A percentile compares a stretch with the other conserved stretches of the same genome.
Conservation (phyloP, 164 flowering plant species). For the Umbellularia californica region DNA sequence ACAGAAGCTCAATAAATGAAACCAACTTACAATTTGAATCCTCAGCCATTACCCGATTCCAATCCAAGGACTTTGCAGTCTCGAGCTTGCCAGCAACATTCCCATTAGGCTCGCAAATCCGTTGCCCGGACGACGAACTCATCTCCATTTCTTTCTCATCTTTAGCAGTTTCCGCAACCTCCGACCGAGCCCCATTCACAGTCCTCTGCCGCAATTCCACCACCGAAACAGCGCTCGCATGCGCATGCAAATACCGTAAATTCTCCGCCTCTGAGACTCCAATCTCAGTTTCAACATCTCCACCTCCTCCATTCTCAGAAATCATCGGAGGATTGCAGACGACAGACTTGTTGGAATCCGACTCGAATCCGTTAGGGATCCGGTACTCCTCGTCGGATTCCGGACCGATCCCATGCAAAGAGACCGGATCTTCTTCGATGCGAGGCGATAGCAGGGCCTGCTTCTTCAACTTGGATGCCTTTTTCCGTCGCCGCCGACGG, state of each 20-base stretch:
- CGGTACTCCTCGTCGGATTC: too few relatives aligned
- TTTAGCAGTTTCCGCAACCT: neutral
- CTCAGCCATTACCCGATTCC: constrained; percentile 10
- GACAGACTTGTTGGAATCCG: too few relatives aligned
- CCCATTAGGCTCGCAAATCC: neutral
- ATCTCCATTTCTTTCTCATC: neutral
- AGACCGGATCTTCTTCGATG: too few relatives aligned
- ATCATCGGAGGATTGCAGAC: too few relatives aligned
- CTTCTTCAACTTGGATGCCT: neutral
- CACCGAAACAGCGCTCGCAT: too few relatives aligned
- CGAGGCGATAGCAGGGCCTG: neutral
- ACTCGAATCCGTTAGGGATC: too few relatives aligned
- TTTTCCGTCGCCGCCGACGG: neutral
- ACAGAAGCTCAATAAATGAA: neutral
- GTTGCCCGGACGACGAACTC: neutral
- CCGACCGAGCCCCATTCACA: constrained; percentile 2
- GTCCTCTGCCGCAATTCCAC: constrained; percentile 14
- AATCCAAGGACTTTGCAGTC: constrained; percentile 9
- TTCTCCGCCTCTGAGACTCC: too few relatives aligned
- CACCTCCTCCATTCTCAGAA: too few relatives aligned
- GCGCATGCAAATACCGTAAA: too few relatives aligned
- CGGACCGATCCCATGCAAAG: too few relatives aligned
- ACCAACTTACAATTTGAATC: constrained; percentile 1
- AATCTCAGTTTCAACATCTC: too few relatives aligned
- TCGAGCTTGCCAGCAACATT: constrained; percentile 4